Conservation (phyloP, 768 basidiomycete species). For the Vararia minispora region DNA sequence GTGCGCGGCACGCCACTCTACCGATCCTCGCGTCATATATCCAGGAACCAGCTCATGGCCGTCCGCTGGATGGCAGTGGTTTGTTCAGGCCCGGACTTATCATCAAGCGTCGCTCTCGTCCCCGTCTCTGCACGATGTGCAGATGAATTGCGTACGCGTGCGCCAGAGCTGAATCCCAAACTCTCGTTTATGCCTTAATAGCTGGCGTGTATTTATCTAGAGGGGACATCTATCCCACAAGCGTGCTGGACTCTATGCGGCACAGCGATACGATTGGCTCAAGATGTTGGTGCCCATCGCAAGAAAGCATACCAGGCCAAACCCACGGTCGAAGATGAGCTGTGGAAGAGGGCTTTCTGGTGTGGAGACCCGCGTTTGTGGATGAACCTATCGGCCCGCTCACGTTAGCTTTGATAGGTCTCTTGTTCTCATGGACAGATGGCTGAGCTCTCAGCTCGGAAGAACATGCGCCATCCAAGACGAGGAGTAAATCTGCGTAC, state of each 20-base stretch:
- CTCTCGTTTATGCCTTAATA: too few species aligned
- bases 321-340: constrained; percentile 49
- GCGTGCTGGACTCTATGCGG: constrained; percentile 46
- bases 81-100: too few species aligned
- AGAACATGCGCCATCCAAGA: constrained; percentile 63
- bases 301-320: constrained; percentile 26
- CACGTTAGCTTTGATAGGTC: constrained; percentile 29
- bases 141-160: too few species aligned
- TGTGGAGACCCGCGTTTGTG: constrained; percentile 16
- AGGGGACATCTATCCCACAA: too few species aligned
- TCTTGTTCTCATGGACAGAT: constrained; percentile 34
- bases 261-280: constrained; percentile 54
- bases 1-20: constrained; percentile 6
- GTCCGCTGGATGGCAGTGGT: too few species aligned
- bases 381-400: background rate
- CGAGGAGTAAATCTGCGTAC: too few species aligned
- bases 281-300: constrained; percentile 70
- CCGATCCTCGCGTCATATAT: constrained; percentile 9
- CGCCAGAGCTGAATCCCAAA: too few species aligned
- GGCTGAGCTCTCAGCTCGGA: constrained; percentile 41
- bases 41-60: too few species aligned
- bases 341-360: constrained; percentile 71
- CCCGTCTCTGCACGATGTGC: too few species aligned
- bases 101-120: too few species aligned
- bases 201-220: too few species aligned